Evolutionary conservation across 345 rosid genomes (phyloP).

Genomic region (Brassica cretica): DNA sequence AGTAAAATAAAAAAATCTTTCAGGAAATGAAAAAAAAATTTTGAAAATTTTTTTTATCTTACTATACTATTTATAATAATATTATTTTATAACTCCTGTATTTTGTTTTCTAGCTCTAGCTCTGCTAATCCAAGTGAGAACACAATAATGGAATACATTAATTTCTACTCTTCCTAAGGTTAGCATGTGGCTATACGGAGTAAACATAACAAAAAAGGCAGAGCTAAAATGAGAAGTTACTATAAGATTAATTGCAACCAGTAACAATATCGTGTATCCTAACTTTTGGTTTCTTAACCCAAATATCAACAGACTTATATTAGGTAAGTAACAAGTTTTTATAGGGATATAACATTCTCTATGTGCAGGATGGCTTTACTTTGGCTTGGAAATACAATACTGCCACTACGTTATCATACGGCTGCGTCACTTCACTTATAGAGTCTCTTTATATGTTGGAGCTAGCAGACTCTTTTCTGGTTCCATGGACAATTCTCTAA

Average conservation of each 20-base stretch:
- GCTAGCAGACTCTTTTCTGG: constrained; percentile 90
- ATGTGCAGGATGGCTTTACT: not conserved
- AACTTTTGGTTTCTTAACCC: not conserved
- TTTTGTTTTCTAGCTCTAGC: not conserved
- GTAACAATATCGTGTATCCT: not conserved
- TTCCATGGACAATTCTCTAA: constrained; percentile 85
- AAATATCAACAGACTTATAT: not conserved
- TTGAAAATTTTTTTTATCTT: too few relatives aligned
- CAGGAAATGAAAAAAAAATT: too few relatives aligned
- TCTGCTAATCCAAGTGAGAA: not conserved
- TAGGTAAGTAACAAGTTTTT: too few relatives aligned
- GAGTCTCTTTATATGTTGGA: constrained; percentile 81
- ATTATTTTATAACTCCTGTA: too few relatives aligned
- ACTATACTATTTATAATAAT: too few relatives aligned
- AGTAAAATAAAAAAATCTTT: too few relatives aligned
- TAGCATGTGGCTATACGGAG: not conserved
- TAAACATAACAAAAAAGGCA: not conserved
- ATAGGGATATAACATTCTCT: too few relatives aligned
- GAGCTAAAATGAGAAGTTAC: not conserved
- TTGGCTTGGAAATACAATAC: constrained; percentile 80
- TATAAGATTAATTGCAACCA: not conserved
- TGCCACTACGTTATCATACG: constrained; percentile 69
- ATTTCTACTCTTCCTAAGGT: not conserved
- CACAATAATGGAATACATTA: not conserved
- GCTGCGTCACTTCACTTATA: constrained; percentile 68